Evolutionary conservation across 768 basidiomycete genomes (phyloP), one percentile per base, ranked within the genome.

Genomic region (Collybia sp.): DNA sequence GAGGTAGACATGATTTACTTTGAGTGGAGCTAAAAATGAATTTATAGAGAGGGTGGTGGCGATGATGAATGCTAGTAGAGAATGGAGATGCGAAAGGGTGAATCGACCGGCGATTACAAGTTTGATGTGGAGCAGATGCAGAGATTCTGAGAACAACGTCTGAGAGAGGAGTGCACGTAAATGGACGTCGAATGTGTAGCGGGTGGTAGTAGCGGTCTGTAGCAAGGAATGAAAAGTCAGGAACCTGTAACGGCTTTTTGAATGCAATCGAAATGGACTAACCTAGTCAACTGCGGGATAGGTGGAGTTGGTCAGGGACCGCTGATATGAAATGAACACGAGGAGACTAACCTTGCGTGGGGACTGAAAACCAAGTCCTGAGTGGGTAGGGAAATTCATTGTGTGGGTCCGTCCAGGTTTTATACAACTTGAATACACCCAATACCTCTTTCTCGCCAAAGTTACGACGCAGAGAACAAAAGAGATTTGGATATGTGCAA

Each of bases 61-160:
- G 20, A 32, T 45, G 36, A 39, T 48, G 40, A 40, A 45, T 37
- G 52, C 45, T 34, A 55, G 50, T 54, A 25, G 25, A 25, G 25
- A 25, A 25, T 25, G 25, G 25, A 25, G 25, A 25, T 25, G 53
- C 55, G 61, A 63, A n/a, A 61, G 54, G 44, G 54, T 56, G 58
- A 70, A 79, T 84, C 81, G 82, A 70, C 80, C 80, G 71, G 81
- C 82, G 82, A 83, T 80, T 64, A 51, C 55, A 51, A 49, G 53
- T 59, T 63, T 56, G 64, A 61, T 63, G 58, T 63, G 67, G 62
- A 61, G 57, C 71, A 67, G 57, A 56, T 58, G 59, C 55, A 47
- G 56, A 56, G 51, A 58, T 50, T 55, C 53, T 47, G 52, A 49
- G 19, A 48, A 49, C 44, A 37, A 30, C 13, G 19, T 43, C 49